These are phyloP conservation scores for Populus hybrid DNA, from an alignment of 441 rosid species.

Conservation along the genomic window DNA sequence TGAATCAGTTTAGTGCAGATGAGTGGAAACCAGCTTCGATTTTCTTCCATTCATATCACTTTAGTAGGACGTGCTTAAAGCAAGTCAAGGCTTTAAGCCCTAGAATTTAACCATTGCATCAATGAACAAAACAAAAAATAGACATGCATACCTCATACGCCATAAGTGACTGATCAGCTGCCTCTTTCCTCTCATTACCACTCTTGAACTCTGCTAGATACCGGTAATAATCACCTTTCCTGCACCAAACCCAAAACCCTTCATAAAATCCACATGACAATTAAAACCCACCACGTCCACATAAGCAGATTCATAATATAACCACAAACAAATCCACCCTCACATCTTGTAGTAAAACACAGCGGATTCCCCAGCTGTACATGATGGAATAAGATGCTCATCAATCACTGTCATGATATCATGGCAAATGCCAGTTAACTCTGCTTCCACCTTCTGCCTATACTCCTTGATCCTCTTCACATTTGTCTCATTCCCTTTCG, in stretches of 20 bases:
- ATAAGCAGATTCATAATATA: neutral
- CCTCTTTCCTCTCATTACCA: conserved; percentile 47
- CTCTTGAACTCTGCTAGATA: conserved; percentile 51
- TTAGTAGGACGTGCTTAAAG: neutral
- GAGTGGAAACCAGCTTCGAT: neutral
- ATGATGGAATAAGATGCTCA: conserved; percentile 23
- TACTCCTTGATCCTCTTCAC: conserved; percentile 32
- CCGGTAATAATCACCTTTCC: conserved; percentile 61
- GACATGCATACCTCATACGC: conserved; percentile 41
- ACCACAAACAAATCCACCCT: neutral
- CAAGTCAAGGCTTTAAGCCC: neutral
- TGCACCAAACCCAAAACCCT: conserved; percentile 17
- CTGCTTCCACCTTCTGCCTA: conserved; percentile 21
- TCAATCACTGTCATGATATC: conserved; percentile 21
- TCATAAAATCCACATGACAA: neutral
- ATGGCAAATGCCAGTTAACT: conserved; percentile 19
- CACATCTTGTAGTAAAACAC: conserved; percentile 29
- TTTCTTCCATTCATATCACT: neutral
- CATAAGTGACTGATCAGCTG: conserved; percentile 49
- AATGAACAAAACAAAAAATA: neutral
- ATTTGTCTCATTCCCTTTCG: conserved; percentile 26
- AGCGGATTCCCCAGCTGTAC: conserved; percentile 22
- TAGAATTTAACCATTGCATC: neutral
- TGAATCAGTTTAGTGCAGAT: neutral
- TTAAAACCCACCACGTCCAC: neutral